Evolutionary conservation across 352 stramenopile species (phyloP), one percentile per base, ranked within the genome.

Genomic region (Phytophthora brassicae): DNA sequence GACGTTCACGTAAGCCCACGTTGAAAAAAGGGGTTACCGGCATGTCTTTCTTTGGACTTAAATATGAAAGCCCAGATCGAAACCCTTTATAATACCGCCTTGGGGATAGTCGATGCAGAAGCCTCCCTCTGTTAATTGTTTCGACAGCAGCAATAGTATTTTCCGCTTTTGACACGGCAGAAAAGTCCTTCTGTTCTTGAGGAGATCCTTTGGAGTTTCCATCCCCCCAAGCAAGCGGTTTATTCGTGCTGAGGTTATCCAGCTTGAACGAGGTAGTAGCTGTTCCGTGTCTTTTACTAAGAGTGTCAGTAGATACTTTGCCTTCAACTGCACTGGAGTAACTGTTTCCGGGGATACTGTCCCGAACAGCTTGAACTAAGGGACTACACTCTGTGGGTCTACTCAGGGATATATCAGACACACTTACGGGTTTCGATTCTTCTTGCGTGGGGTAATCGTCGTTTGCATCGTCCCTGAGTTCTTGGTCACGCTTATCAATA

Each of bases 81-180:
- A 65, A 51, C 14, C 23, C 58, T 60, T 60, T 53, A 24, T 60
- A 72, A 41, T 65, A 72, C 16, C 52, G 64, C 14, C 45, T 64
- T 9, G 64, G 64, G 42, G 64, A 72, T 20, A 72, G 44, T 13
- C 58, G 51, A 44, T 72, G 64, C 14, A 72, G 41, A 51, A 72
- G 64, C 17, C 44, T 59, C 17, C 64, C 64, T 29, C 19, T 17
- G 45, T 56, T 64, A 31, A 56, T 68, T 19, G 43, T 52, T 8
- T 62, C 56, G 8, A 66, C 16, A 23, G 56, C 36, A 24, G 57
- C 63, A 39, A 56, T 17, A 17, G 38, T 51, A 22, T 44, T 38
- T 2, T 46, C 26, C 51, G 31, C 26, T 33, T 52, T 57, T 12
- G 39, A 20, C 6, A 20, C 24, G 17, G 2, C 17, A 41, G 45